Evolutionary conservation across 1,284 basidiomycete species (phyloP), one percentile per base, ranked within the genome.

Genomic region (Austroboletus olivaceoglutinosus): DNA sequence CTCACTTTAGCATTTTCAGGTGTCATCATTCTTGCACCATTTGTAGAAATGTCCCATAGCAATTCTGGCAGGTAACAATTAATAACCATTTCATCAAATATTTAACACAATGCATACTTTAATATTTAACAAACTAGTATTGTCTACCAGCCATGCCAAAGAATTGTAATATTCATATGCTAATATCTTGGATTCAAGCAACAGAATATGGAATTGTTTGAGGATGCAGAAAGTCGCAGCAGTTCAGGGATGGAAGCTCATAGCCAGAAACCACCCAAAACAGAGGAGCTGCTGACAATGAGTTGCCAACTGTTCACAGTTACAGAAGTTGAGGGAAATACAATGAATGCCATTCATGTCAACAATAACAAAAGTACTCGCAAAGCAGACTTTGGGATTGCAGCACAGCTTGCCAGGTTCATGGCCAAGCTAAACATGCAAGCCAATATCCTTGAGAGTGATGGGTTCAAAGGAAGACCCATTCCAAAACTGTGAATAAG

Each of bases 1-100:
- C 83, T 83, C 81, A 81, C 82, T 43, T 43, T 3, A 43, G 18
- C 27, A 21, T 21, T 11, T 43, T 43, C 1, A 43, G 10, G 18
- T 43, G 9, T 2, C 29, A 18, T 27, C 41, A 43, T 21, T 30
- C 29, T 8, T 6, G 29, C 2, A 15, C 12, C 41, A 43, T 43
- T 4, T 27, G 4, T 11, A 31, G 10, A 21, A 43, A 31, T 22
- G 8, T 13, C 8, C 16, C n/a, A 15, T 43, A 31, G 5, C 29
- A 13, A 15, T 43, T 13, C 41, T 43, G 7, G 16, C 6, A 13
- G 15, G 2, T 3, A 15, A 9, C 30, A 13, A 31, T 25, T 4
- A 15, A 16, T n/a, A n/a, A 13, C 30, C 33, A 16, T 34, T 3
- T 15, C 7, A 34, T 4, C n/a, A n/a, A n/a, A n/a, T 7, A 8